These are phyloP conservation scores for Rhodocollybia butyracea DNA, from an alignment of 768 basidiomycete genomes.

Conservation along the genomic window DNA sequence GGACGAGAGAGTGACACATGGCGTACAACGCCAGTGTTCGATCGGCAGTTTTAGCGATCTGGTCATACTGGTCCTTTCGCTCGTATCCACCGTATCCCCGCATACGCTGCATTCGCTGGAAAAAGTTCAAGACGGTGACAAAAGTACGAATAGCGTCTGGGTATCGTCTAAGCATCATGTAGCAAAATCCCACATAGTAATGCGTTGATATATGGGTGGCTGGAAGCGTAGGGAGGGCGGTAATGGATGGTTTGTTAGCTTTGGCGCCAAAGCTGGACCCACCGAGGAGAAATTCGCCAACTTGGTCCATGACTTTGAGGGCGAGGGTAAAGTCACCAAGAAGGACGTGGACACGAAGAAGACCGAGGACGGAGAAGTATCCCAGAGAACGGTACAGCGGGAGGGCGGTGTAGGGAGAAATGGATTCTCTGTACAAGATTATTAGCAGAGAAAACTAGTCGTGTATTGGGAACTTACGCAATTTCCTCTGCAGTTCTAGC, in stretches of 20 bases:
- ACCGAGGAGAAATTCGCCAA: constrained; percentile 42
- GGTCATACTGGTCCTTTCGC: constrained; percentile 93
- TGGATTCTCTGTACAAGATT: constrained; percentile 3
- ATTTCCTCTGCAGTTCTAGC: constrained; percentile 75
- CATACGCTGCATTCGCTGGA: constrained; percentile 95
- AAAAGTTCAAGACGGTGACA: constrained; percentile 90
- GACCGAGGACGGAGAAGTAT: constrained; percentile 94
- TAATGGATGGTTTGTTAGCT: constrained; percentile 2
- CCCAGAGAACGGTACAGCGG: constrained; percentile 94
- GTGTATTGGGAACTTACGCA: constrained; percentile 47
- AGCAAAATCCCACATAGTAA: constrained; percentile 97
- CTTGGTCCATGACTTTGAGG: constrained; percentile 90
- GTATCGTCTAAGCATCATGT: constrained; percentile 91
- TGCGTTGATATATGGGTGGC: constrained; percentile 95
- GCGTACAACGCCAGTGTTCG: constrained; percentile 97
- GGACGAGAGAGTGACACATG: constrained; percentile 76
- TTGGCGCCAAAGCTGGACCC: constrained; percentile 5
- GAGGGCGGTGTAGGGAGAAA: constrained; percentile 64
- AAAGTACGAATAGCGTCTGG: constrained; percentile 95
- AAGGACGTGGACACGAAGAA: constrained; percentile 92
- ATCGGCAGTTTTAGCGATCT: constrained; percentile 98
- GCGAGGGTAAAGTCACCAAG: constrained; percentile 96
- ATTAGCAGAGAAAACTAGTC: neutral
- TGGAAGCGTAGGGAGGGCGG: constrained; percentile 79
- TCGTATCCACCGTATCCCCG: constrained; percentile 84